A percentile compares a stretch with the other conserved stretches of the same genome.
These are phyloP conservation scores for Vanilla planifolia DNA, from an alignment of 106 monocot species.

Conservation along the genomic window DNA sequence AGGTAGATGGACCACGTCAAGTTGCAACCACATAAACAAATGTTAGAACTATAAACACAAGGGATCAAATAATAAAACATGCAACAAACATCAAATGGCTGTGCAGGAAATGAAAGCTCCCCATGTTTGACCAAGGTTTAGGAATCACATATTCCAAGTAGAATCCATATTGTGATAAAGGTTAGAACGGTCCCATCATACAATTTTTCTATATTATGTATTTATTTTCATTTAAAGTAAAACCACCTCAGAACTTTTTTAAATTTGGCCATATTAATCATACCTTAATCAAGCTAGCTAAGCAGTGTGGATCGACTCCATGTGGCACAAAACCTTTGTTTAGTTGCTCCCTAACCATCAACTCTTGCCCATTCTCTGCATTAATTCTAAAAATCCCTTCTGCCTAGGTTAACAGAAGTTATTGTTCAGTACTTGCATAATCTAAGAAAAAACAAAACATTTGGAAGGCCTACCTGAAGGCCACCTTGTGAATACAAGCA, in stretches of 20 bases:
- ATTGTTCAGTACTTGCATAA: background rate
- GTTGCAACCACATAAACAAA: too few relatives aligned
- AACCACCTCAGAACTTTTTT: too few relatives aligned
- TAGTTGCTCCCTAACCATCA: slow-evolving; percentile 31
- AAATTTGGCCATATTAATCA: background rate
- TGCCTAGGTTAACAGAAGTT: slow-evolving; percentile 15
- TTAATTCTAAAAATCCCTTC: slow-evolving; percentile 57
- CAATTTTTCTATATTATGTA: background rate
- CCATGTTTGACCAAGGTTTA: too few relatives aligned
- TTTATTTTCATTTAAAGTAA: too few relatives aligned
- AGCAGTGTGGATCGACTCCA: slow-evolving; percentile 39
- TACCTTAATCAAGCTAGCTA: slow-evolving; percentile 54
- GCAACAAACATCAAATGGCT: too few relatives aligned
- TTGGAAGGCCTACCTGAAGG: slow-evolving; percentile 28
- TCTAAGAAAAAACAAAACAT: background rate
- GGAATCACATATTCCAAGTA: background rate
- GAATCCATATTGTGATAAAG: background rate
- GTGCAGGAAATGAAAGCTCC: too few relatives aligned
- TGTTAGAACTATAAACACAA: too few relatives aligned
- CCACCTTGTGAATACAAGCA: slow-evolving; percentile 39
- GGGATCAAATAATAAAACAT: too few relatives aligned
- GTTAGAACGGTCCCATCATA: background rate
- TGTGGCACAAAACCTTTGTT: slow-evolving; percentile 34
- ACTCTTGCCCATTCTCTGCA: slow-evolving; percentile 38
- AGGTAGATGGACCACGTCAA: too few relatives aligned